phyloP scores from a whole-genome alignment of 2,329 filamentous ascomycete species.

The Fusarium staphyleae region DNA sequence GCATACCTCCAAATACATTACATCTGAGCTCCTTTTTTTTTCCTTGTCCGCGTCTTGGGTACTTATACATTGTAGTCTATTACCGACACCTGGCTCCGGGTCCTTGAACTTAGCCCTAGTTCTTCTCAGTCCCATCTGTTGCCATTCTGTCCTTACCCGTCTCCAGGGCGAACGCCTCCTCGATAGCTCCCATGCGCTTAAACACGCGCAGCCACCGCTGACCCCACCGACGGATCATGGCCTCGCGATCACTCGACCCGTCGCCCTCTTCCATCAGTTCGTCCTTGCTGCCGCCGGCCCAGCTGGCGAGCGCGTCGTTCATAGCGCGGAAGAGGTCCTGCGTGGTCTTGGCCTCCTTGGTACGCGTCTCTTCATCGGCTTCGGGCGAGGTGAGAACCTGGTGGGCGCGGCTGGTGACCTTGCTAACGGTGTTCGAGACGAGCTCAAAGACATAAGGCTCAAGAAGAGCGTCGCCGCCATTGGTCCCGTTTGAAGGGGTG shows the following conservation, averaged over 20 bases:
- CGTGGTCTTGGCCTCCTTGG: conserved; percentile 75
- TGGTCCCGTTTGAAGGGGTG: conserved; percentile 56
- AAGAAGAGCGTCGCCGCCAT: conserved; percentile 71
- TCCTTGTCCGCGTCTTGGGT: conserved; percentile 7
- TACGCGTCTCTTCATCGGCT: conserved; percentile 70
- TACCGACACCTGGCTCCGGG: conserved; percentile 6
- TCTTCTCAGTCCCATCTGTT: conserved; percentile 28
- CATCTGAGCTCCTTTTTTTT: conserved; percentile 18
- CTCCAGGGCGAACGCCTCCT: conserved; percentile 70
- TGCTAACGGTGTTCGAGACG: conserved; percentile 84
- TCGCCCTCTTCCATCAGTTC: conserved; percentile 75
- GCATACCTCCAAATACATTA: neutral
- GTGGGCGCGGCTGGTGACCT: conserved; percentile 85
- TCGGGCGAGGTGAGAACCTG: conserved; percentile 74
- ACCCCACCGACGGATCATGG: conserved; percentile 79
- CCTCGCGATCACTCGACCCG: conserved; percentile 63
- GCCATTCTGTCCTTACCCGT: conserved; percentile 36
- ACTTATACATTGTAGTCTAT: conserved; percentile 14
- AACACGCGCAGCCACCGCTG: conserved; percentile 88
- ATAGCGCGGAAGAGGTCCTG: conserved; percentile 81
- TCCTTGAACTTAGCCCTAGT: conserved; percentile 31
- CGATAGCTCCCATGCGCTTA: conserved; percentile 79
- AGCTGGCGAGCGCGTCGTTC: conserved; percentile 76
- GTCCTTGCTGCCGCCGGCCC: conserved; percentile 77
- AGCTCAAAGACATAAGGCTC: conserved; percentile 87